These are phyloP conservation scores for Trypanosoma cruzi DNA, from an alignment of 208 protist genomes.

Conservation along the genomic window DNA sequence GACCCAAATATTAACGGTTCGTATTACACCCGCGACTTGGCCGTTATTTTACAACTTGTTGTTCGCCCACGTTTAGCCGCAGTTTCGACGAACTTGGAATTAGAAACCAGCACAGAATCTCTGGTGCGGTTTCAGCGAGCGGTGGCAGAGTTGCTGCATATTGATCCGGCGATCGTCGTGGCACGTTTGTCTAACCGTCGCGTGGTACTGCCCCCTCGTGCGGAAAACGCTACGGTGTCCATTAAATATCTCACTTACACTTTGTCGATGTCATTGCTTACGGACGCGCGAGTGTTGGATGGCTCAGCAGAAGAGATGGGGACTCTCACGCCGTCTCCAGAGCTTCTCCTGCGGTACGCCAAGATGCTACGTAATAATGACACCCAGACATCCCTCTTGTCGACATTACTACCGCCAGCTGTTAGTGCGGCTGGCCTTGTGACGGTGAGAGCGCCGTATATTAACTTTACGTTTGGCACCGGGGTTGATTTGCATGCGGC, in stretches of 20 bases:
- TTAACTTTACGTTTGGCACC: constrained; percentile 64
- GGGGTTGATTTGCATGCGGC: constrained; percentile 45
- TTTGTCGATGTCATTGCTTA: constrained; percentile 40
- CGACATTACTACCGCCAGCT: background rate
- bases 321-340: constrained; percentile 33
- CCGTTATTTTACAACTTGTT: constrained; percentile 14
- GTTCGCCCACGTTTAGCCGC: constrained; percentile 18
- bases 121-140: constrained; percentile 38
- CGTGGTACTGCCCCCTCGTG: background rate
- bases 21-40: constrained; percentile 26
- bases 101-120: constrained; percentile 21
- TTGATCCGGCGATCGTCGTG: constrained; percentile 33
- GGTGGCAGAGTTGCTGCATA: constrained; percentile 6
- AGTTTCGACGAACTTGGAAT: background rate
- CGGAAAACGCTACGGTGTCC: background rate
- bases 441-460: constrained; percentile 27
- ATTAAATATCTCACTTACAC: constrained; percentile 35
- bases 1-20: constrained; percentile 15
- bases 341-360: constrained; percentile 50
- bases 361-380: constrained; percentile 32
- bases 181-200: constrained; percentile 12
- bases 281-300: constrained; percentile 2
- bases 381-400: constrained; percentile 32
- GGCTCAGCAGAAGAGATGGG: background rate
- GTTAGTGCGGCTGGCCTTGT: background rate